Base-by-base conservation (phyloP, 2,329 filamentous ascomycete species). In the Epichloe scottii region DNA sequence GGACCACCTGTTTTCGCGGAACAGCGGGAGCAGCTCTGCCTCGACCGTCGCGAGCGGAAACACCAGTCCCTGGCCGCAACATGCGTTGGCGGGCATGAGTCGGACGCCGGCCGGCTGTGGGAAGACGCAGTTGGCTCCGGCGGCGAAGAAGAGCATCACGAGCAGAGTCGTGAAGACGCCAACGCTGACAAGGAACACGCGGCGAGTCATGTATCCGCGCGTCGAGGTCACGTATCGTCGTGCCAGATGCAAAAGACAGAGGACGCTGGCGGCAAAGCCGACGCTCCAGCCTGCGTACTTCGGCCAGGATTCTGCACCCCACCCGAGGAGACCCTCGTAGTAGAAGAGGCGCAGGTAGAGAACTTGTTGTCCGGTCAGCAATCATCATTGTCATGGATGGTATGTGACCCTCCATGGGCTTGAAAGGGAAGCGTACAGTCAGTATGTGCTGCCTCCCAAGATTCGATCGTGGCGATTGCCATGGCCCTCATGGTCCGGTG, bases 321-420 rank as follows among this genome's bases (percentile, higher is more conserved):
- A 55, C 19, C 53, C 53, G 2, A 38, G 53, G 1, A 53, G 51
- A 14, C 41, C 40, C 14, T 55, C 53, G 34, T 51, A 49, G 21
- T 49, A 53, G 33, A 55, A 55, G 26, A 55, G 53, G 4, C 53
- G 53, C 5, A 55, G 42, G 37, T 55, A 55, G 3, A 53, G 23
- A 35, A 52, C 51, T n/a, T 52, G 37, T 17, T 19, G 7, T n/a
- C 19, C 6, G 10, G 46, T 40, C 34, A 48, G 35, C 15, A 4
- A n/a, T n/a, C n/a, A n/a, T n/a, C n/a, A n/a, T n/a, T n/a, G n/a
- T n/a, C n/a, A n/a, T n/a, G n/a, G n/a, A n/a, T n/a, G n/a, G n/a
- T n/a, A n/a, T n/a, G n/a, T n/a, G n/a, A n/a, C n/a, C n/a, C n/a
- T n/a, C n/a, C n/a, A n/a, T n/a, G n/a, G n/a, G n/a, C n/a, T n/a